Percentiles rank a stretch among this genome's conserved stretches.
Evolutionary conservation across 805 yeast genomes (phyloP).

Genomic region (Starmerella geochares): DNA sequence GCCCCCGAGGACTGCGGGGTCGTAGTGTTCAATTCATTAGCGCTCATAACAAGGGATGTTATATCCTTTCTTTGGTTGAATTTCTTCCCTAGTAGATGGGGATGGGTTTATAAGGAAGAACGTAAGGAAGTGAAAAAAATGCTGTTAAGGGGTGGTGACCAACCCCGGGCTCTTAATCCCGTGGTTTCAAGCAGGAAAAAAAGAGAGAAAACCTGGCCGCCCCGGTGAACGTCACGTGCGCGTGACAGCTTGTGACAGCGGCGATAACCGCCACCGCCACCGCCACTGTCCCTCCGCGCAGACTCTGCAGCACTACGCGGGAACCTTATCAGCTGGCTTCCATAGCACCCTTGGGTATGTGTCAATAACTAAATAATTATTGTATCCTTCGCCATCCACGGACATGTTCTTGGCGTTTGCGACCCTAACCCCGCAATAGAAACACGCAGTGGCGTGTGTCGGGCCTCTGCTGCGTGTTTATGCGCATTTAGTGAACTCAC

Average conservation of each 20-base stretch:
- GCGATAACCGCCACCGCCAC: conserved; percentile 9
- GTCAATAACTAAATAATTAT: too few relatives aligned
- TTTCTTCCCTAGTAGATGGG: conserved; percentile 5
- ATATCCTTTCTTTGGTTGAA: background rate
- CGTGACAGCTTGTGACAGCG: background rate
- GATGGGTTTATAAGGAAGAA: conserved; percentile 7
- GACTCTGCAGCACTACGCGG: too few relatives aligned
- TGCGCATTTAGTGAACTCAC: too few relatives aligned
- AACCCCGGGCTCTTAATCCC: background rate
- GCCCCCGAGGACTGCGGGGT: conserved; percentile 18
- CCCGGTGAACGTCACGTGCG: conserved; percentile 1
- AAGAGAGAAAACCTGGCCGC: background rate
- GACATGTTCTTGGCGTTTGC: too few relatives aligned
- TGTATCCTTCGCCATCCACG: too few relatives aligned
- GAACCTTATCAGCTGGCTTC: too few relatives aligned
- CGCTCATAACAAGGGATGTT: conserved; percentile 18
- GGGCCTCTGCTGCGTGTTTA: too few relatives aligned
- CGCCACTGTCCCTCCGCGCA: too few relatives aligned
- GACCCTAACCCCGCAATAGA: too few relatives aligned
- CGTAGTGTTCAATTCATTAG: conserved; percentile 20
- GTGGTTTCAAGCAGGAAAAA: background rate
- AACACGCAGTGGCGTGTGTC: too few relatives aligned
- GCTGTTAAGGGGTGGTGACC: conserved; percentile 4
- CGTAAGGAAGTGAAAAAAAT: conserved; percentile 5
- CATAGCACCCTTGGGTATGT: too few relatives aligned